Base-by-base conservation (phyloP, 306 rosid species). In the Ammopiptanthus mongolicus region DNA sequence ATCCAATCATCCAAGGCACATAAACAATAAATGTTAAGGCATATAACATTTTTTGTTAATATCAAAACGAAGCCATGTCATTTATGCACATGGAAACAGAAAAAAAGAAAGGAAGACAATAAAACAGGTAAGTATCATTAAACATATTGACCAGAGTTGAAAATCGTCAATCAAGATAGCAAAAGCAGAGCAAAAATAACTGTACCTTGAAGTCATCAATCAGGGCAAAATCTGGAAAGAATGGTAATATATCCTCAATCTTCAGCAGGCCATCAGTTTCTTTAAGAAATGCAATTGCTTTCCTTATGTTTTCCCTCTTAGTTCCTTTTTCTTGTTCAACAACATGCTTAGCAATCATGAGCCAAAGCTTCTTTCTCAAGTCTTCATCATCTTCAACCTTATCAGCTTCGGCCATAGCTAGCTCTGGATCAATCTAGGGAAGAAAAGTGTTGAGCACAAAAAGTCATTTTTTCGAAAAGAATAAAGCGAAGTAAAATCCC, bases 391-490 rank as follows among this genome's bases (percentile, higher is more conserved):
- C 99, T 82, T 95, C 99, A 71, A 95, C 99, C 77, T 90, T 92
- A 77, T 95, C 99, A 79, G 99, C 99, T 85, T 92, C 99, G 57
- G 99, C 99, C 99, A 95, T 95, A 53, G 99, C 99, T 79, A 95
- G 93, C 86, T 95, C 98, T 69, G 96, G 86, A 83, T 95, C 99
- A 87, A 95, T 92, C 98, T 95, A 74, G 58, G 17, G 37, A 64
- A 86, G 52, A 86, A 83, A 60, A 62, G 34, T 36, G 29, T 58
- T 29, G 36, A 64, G 63, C 71, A 42, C 15, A 34, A 76, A 70
- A 39, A 22, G 37, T 23, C 47, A 52, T 31, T 36, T 14, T 47
- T 34, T 37, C 21, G 36, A 23, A 76, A 41, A 64, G 10, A 78
- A 52, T 11, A 31, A 25, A 65, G 8, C 34, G 9, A 37, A 34